Conservation (phyloP, 345 rosid genomes). For the Linum usitatissimum region DNA sequence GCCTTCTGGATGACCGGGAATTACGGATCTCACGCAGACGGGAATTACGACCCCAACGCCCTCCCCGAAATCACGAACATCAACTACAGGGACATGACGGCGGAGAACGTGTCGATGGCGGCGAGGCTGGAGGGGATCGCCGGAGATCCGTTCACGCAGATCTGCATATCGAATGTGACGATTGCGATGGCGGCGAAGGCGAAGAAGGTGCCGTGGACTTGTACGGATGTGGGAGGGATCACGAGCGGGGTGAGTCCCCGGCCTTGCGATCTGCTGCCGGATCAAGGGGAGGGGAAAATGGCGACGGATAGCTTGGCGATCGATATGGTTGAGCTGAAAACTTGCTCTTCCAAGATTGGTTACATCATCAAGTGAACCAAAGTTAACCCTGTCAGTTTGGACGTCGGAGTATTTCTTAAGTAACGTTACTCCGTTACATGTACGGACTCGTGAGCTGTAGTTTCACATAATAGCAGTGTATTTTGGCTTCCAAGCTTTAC, state of each 20-base stretch:
- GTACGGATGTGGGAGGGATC: conserved; percentile 43
- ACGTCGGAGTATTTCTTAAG: no score
- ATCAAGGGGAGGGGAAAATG: conserved; percentile 28
- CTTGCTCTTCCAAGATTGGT: conserved; percentile 33
- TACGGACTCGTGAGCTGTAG: no score
- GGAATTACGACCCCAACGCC: conserved; percentile 58
- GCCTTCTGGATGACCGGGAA: conserved; percentile 72
- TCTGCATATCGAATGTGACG: conserved; percentile 61
- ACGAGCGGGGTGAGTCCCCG: conserved; percentile 43
- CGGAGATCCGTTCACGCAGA: conserved; percentile 48
- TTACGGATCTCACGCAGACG: conserved; percentile 59
- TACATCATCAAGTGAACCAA: conserved; percentile 1
- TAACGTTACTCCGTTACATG: no score
- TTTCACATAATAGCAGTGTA: no score
- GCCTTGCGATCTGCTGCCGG: conserved; percentile 42
- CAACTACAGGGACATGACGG: conserved; percentile 53
- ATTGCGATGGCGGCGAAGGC: conserved; percentile 43
- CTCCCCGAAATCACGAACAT: conserved; percentile 46
- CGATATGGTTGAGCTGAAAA: conserved; percentile 47
- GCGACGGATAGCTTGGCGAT: conserved; percentile 38
- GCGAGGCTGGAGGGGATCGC: conserved; percentile 58
- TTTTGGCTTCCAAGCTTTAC: no score
- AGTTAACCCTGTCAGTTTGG: no score
- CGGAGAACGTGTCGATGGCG: conserved; percentile 54
- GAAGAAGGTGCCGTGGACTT: conserved; percentile 62